Percentiles rank a stretch among this genome's conserved stretches.
phyloP scores from a whole-genome alignment of 148 eudicot genomes.

The Vaccinium myrtillus region DNA sequence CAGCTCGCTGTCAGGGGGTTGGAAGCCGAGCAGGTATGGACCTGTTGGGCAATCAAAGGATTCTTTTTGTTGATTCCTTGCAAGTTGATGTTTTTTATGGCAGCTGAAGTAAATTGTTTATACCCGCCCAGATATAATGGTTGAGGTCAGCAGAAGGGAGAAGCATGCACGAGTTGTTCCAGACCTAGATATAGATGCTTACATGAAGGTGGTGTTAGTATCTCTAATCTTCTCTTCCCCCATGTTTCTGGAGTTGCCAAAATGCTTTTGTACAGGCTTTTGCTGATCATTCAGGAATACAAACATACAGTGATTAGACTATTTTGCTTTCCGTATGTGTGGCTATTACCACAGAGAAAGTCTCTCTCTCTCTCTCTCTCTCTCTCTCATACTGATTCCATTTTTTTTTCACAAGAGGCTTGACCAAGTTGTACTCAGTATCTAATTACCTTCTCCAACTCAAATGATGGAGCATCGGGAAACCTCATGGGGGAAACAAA shows the following conservation, averaged over 20 bases:
- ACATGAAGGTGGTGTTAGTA: constrained; percentile 60
- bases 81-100: not conserved
- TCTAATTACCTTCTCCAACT: not conserved
- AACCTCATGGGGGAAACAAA: not conserved
- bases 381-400: no score
- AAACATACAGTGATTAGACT: not conserved
- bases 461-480: not conserved
- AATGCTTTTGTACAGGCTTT: not conserved
- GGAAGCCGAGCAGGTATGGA: constrained; percentile 65
- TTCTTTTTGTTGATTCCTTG: not conserved
- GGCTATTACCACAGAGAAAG: no score
- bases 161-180: constrained; percentile 68
- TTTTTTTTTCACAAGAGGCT: not conserved
- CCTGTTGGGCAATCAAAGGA: not conserved
- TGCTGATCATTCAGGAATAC: not conserved
- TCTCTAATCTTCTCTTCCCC: not conserved
- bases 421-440: not conserved
- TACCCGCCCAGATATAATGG: constrained; percentile 42
- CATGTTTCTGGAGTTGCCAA: not conserved
- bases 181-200: constrained; percentile 74
- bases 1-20: constrained; percentile 33
- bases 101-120: not conserved
- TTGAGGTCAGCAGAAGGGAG: constrained; percentile 66
- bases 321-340: no score
- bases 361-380: no score